Evolutionary conservation across 176 grass and related monocot species (phyloP).

Genomic region (Bonia amplexicaulis): DNA sequence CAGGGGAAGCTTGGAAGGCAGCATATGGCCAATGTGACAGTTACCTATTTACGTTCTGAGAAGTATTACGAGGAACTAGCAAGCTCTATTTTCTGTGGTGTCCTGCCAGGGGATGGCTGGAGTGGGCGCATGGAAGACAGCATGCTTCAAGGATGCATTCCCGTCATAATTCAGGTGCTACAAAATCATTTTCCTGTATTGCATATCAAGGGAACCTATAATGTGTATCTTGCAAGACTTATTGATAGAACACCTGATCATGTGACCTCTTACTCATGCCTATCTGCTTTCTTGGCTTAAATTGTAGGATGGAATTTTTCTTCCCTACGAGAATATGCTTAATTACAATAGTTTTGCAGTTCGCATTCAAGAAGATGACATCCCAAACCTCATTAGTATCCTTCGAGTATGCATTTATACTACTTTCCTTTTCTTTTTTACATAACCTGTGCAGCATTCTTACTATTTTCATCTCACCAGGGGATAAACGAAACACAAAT

Average conservation of each 20-base stretch:
- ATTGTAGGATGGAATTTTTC: constrained; percentile 84
- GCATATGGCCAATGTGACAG: constrained; percentile 55
- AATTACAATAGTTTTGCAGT: constrained; percentile 85
- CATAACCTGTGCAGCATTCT: constrained; percentile 1
- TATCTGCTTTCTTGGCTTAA: constrained; percentile 18
- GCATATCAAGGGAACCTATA: neutral
- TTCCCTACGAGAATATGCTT: constrained; percentile 87
- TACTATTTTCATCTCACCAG: constrained; percentile 34
- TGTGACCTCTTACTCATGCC: neutral
- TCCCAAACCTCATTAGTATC: constrained; percentile 64
- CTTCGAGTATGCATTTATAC: constrained; percentile 44
- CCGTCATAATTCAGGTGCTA: constrained; percentile 93
- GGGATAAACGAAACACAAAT: constrained; percentile 68
- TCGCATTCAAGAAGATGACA: constrained; percentile 82
- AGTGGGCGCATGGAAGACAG: constrained; percentile 95
- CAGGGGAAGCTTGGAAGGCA: constrained; percentile 77
- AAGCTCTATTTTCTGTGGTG: constrained; percentile 88
- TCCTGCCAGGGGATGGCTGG: constrained; percentile 95
- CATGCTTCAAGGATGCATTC: constrained; percentile 88
- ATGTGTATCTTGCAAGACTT: constrained; percentile 8
- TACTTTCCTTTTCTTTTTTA: neutral
- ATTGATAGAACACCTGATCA: neutral
- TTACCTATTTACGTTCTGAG: constrained; percentile 58
- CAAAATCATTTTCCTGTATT: constrained; percentile 5
- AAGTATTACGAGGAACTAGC: constrained; percentile 81